Percentiles rank a stretch among this genome's conserved stretches.
Evolutionary conservation across 2,329 filamentous ascomycete species (phyloP).

Genomic region (Hirsutella minnesotensis): DNA sequence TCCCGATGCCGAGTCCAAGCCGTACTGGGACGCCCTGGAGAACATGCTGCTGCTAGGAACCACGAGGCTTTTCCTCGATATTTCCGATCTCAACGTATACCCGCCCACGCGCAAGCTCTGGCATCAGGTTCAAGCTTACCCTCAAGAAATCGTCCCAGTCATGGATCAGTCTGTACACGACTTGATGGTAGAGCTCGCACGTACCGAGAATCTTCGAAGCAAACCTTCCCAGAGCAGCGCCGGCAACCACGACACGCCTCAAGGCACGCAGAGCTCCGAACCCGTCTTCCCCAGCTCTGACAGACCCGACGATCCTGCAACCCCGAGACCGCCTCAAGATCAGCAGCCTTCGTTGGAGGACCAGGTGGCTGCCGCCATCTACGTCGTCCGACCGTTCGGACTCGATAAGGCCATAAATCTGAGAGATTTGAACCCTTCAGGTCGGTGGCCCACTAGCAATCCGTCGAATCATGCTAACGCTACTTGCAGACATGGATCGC

Average conservation of each 20-base stretch:
- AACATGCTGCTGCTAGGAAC: conserved; percentile 84
- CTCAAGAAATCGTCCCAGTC: conserved; percentile 88
- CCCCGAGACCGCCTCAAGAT: conserved; percentile 27
- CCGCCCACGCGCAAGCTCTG: conserved; percentile 87
- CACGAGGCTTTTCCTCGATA: conserved; percentile 75
- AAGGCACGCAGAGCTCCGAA: conserved; percentile 53
- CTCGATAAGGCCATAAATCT: conserved; percentile 81
- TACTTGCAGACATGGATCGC: conserved; percentile 71
- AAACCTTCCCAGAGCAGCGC: conserved; percentile 49
- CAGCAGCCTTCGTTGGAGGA: conserved; percentile 55
- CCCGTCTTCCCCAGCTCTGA: conserved; percentile 74
- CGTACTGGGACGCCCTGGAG: conserved; percentile 76
- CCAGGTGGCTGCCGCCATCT: conserved; percentile 69
- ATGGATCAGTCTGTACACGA: conserved; percentile 96
- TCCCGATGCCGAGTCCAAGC: conserved; percentile 63
- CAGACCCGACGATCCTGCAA: conserved; percentile 35
- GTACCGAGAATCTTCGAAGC: conserved; percentile 63
- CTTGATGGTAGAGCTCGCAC: conserved; percentile 79
- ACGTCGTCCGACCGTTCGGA: conserved; percentile 81
- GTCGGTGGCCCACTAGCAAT: conserved; percentile 23
- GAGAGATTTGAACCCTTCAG: conserved; percentile 83
- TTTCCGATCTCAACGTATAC: conserved; percentile 82
- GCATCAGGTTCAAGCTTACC: conserved; percentile 90
- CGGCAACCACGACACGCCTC: conserved; percentile 30
- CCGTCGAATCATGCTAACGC: background rate